Evolutionary conservation across 495 filamentous ascomycete species (phyloP).

Genomic region (Aspergillus leporis): DNA sequence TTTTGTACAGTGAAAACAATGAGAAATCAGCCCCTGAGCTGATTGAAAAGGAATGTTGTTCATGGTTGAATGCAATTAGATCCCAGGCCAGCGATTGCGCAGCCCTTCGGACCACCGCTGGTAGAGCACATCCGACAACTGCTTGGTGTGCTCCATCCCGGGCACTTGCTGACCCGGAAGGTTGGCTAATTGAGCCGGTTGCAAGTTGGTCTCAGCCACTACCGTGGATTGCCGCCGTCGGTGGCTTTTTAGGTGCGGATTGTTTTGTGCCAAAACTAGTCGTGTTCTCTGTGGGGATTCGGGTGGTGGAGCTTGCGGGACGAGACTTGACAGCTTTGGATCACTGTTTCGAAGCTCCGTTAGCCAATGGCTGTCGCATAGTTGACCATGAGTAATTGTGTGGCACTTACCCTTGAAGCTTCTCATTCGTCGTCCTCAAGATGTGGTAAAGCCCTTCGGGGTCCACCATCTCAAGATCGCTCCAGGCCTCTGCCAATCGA

Average conservation of each 20-base stretch:
- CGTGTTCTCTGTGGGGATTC: constrained; percentile 56
- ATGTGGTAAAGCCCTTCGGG: constrained; percentile 90
- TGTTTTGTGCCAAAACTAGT: constrained; percentile 75
- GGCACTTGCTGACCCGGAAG: constrained; percentile 53
- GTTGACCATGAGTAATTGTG: not conserved
- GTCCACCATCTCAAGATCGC: constrained; percentile 78
- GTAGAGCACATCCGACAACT: constrained; percentile 88
- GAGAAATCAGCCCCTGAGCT: not conserved
- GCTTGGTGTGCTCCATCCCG: constrained; percentile 89
- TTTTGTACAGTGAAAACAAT: not conserved
- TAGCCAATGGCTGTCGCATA: constrained; percentile 9
- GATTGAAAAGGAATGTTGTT: not conserved
- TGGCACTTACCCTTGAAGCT: constrained; percentile 52
- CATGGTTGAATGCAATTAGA: constrained; percentile 27
- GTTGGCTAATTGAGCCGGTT: constrained; percentile 37
- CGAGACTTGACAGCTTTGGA: constrained; percentile 49
- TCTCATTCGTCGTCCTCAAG: constrained; percentile 67
- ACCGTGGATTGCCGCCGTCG: constrained; percentile 64
- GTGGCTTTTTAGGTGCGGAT: constrained; percentile 81
- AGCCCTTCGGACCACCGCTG: constrained; percentile 85
- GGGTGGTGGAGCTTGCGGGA: constrained; percentile 44
- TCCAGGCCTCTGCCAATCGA: constrained; percentile 79
- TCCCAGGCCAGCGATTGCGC: constrained; percentile 70
- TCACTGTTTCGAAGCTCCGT: constrained; percentile 38
- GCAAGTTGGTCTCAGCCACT: constrained; percentile 33